phyloP scores from a whole-genome alignment of 371 early-diverging fungal species.

The Mortierella sp. region DNA sequence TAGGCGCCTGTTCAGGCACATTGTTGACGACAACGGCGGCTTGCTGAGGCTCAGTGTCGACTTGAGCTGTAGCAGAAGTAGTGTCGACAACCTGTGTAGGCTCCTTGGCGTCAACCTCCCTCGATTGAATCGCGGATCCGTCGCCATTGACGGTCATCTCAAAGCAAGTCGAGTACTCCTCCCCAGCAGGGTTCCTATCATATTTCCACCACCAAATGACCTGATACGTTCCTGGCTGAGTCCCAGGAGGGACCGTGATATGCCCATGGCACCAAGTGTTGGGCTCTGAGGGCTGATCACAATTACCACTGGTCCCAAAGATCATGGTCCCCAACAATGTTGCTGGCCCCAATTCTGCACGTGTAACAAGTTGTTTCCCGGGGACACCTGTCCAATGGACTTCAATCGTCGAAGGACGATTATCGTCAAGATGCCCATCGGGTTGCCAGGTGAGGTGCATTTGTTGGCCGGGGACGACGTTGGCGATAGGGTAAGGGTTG shows the following conservation, averaged over 20 bases:
- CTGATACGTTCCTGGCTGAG: constrained; percentile 53
- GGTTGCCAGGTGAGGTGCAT: constrained; percentile 54
- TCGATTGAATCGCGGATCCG: constrained; percentile 1
- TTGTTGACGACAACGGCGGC: neutral
- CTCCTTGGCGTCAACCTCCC: neutral
- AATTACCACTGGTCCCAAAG: constrained; percentile 45
- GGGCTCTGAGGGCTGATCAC: constrained; percentile 40
- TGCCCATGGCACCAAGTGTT: constrained; percentile 57
- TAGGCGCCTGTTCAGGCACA: neutral
- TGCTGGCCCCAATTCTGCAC: constrained; percentile 32
- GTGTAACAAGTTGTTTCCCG: constrained; percentile 19
- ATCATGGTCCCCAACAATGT: constrained; percentile 41
- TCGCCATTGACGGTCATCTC: constrained; percentile 40
- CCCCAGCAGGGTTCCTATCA: constrained; percentile 52
- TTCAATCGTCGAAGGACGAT: constrained; percentile 37
- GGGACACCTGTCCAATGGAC: constrained; percentile 40
- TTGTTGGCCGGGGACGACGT: constrained; percentile 38
- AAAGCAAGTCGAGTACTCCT: constrained; percentile 61
- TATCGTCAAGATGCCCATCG: constrained; percentile 57
- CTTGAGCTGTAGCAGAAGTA: neutral
- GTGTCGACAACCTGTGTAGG: neutral
- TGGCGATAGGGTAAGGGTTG: constrained; percentile 47
- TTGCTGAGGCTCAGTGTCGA: neutral
- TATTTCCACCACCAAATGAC: constrained; percentile 62
- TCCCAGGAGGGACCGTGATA: constrained; percentile 33